A percentile compares a stretch with the other conserved stretches of the same genome.
These are phyloP conservation scores for Coemansia sp. DNA, from an alignment of 192 early-diverging fungal species.

Conservation along the genomic window DNA sequence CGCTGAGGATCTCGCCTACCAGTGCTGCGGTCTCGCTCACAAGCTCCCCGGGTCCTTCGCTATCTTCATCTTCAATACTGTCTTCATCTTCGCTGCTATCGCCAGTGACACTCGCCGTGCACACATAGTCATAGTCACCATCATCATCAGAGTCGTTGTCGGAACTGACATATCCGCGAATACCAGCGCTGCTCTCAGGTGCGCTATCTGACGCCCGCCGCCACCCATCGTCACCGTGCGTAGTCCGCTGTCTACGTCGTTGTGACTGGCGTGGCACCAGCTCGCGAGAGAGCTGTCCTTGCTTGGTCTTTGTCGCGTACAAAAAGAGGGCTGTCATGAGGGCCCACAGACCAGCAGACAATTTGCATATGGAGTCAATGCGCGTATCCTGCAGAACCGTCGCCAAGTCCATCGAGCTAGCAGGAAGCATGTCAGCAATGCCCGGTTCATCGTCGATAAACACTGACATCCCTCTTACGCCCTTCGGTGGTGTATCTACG, in stretches of 20 bases:
- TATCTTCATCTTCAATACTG: conserved; percentile 23
- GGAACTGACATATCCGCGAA: neutral
- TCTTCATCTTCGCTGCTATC: conserved; percentile 18
- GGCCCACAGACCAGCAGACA: conserved; percentile 42
- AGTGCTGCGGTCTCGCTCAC: conserved; percentile 28
- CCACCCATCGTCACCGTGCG: neutral
- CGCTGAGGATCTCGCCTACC: conserved; percentile 33
- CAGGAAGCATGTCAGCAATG: neutral
- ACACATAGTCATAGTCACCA: conserved; percentile 38
- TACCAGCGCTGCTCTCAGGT: neutral
- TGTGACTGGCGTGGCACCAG: neutral
- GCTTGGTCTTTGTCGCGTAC: conserved; percentile 25
- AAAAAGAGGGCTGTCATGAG: conserved; percentile 30
- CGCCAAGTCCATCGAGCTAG: conserved; percentile 19
- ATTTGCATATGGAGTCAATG: conserved; percentile 23
- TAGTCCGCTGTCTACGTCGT: neutral
- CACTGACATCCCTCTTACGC: conserved; percentile 20
- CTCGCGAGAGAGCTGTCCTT: neutral
- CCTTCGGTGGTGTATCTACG: neutral
- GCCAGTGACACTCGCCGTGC: conserved; percentile 14
- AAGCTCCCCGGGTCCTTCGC: conserved; percentile 9
- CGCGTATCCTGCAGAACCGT: conserved; percentile 34
- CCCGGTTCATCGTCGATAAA: conserved; percentile 47
- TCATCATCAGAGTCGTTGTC: conserved; percentile 15
- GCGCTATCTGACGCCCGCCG: neutral